phyloP scores from a whole-genome alignment of 257 asterid species.

The Cruciata laevipes region DNA sequence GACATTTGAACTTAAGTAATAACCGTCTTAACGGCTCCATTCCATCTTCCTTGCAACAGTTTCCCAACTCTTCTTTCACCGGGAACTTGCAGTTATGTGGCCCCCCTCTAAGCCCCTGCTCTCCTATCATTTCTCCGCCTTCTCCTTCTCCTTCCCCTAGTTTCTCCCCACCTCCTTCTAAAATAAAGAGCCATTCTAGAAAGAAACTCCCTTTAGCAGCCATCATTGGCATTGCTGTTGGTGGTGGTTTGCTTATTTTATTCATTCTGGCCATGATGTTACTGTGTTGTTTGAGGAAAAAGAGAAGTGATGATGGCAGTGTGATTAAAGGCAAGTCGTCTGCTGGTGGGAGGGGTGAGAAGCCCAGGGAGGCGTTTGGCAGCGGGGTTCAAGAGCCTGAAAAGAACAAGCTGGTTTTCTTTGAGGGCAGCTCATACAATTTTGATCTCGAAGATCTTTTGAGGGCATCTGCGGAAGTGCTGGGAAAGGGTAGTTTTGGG shows the following conservation, averaged over 20 bases:
- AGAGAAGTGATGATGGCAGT: slow-evolving; percentile 27
- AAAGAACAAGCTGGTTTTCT: slow-evolving; percentile 81
- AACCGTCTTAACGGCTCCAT: slow-evolving; percentile 61
- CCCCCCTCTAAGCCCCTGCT: slow-evolving; percentile 52
- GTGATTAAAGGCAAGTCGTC: slow-evolving; percentile 62
- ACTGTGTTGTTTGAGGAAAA: slow-evolving; percentile 50
- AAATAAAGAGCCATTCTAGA: slow-evolving; percentile 18
- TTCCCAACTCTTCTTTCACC: slow-evolving; percentile 55
- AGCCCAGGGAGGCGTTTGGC: slow-evolving; percentile 82
- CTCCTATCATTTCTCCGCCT: slow-evolving; percentile 33
- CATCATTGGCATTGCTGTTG: slow-evolving; percentile 77
- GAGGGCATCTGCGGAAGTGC: slow-evolving; percentile 92
- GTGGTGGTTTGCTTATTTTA: slow-evolving; percentile 55
- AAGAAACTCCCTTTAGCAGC: slow-evolving; percentile 48
- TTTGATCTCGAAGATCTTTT: slow-evolving; percentile 90
- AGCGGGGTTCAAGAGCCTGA: slow-evolving; percentile 90
- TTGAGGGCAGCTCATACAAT: slow-evolving; percentile 81
- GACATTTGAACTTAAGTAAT: slow-evolving; percentile 52
- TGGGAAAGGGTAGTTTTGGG: slow-evolving; percentile 92
- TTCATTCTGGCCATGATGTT: slow-evolving; percentile 38
- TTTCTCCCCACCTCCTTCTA: slow-evolving; percentile 23
- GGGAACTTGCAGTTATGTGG: slow-evolving; percentile 67
- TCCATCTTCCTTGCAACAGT: slow-evolving; percentile 46
- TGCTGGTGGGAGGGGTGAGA: slow-evolving; percentile 60
- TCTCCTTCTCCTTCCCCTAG: slow-evolving; percentile 41